Conservation (phyloP, 2,329 filamentous ascomycete genomes). For the Cryphonectria carpinicola region DNA sequence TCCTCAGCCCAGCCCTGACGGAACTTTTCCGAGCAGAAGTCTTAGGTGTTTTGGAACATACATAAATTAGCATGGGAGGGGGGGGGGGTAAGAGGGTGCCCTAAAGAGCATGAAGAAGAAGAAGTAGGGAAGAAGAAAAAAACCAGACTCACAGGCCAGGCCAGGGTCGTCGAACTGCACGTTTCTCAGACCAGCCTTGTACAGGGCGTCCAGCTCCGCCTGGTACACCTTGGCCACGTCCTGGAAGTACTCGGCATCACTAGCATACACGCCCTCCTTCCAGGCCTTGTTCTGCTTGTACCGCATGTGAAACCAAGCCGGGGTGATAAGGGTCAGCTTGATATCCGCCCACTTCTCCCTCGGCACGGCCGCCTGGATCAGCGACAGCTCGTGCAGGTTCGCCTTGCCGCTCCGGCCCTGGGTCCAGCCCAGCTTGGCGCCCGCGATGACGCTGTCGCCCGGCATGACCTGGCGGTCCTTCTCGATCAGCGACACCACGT, state of each 20-base stretch:
- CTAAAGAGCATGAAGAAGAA: not conserved
- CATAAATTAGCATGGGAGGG: not conserved
- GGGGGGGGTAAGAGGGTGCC: too few species aligned
- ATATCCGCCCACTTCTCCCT: slow-evolving; percentile 54
- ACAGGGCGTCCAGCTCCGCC: slow-evolving; percentile 63
- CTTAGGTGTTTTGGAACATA: slow-evolving; percentile 41
- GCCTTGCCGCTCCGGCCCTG: slow-evolving; percentile 46
- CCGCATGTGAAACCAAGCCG: slow-evolving; percentile 57
- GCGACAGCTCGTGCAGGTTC: slow-evolving; percentile 54
- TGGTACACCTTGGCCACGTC: slow-evolving; percentile 70
- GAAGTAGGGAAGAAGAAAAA: not conserved
- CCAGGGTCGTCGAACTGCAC: slow-evolving; percentile 72
- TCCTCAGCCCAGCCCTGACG: slow-evolving; percentile 71
- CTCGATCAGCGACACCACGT: slow-evolving; percentile 59
- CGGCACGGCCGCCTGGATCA: slow-evolving; percentile 51
- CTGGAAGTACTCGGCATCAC: slow-evolving; percentile 64
- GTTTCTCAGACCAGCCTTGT: slow-evolving; percentile 65
- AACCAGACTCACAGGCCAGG: slow-evolving; percentile 60
- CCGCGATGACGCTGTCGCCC: slow-evolving; percentile 58
- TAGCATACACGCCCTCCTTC: slow-evolving; percentile 58
- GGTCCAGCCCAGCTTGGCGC: slow-evolving; percentile 49
- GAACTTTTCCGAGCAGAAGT: slow-evolving; percentile 76
- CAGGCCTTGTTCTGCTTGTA: slow-evolving; percentile 62
- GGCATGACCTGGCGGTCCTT: slow-evolving; percentile 58
- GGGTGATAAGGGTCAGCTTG: slow-evolving; percentile 59